These are phyloP conservation scores for Podospora pseudocomata DNA, from an alignment of 495 filamentous ascomycete genomes.

Conservation along the genomic window DNA sequence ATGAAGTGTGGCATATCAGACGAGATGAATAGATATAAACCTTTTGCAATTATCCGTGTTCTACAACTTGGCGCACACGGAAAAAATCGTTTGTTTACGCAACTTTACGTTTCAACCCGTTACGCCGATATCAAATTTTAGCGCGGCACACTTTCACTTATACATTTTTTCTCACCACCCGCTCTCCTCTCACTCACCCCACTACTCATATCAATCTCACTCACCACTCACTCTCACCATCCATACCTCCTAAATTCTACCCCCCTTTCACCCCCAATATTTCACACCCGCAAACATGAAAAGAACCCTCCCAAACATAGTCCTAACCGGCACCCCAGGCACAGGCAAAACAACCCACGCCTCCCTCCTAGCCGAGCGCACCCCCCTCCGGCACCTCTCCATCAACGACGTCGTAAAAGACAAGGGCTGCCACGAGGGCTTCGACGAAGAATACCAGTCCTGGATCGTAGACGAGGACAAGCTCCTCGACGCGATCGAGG, in stretches of 20 bases:
- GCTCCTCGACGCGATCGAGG: constrained; percentile 86
- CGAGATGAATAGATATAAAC: too few relatives aligned
- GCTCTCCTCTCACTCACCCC: background rate
- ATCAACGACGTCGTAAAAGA: constrained; percentile 90
- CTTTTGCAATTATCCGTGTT: too few relatives aligned
- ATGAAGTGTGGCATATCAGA: too few relatives aligned
- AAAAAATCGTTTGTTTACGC: too few relatives aligned
- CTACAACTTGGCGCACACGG: too few relatives aligned
- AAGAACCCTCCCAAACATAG: constrained; percentile 76
- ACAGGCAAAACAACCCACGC: constrained; percentile 92
- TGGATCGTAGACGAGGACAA: constrained; percentile 98
- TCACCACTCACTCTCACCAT: background rate
- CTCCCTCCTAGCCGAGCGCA: constrained; percentile 65
- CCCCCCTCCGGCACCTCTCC: constrained; percentile 67
- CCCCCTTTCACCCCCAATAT: background rate
- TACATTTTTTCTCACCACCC: background rate
- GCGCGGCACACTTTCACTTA: background rate
- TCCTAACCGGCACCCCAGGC: constrained; percentile 92
- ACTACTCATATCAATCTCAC: background rate
- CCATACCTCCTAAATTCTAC: background rate
- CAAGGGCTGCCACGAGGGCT: constrained; percentile 74
- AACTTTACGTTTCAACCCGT: too few relatives aligned
- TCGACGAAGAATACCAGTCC: constrained; percentile 75
- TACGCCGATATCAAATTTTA: background rate
- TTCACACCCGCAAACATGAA: constrained; percentile 23